Evolutionary conservation across 805 yeast species (phyloP), one percentile per base, ranked within the genome.

Genomic region (Tetrapisispora taiwanensis): DNA sequence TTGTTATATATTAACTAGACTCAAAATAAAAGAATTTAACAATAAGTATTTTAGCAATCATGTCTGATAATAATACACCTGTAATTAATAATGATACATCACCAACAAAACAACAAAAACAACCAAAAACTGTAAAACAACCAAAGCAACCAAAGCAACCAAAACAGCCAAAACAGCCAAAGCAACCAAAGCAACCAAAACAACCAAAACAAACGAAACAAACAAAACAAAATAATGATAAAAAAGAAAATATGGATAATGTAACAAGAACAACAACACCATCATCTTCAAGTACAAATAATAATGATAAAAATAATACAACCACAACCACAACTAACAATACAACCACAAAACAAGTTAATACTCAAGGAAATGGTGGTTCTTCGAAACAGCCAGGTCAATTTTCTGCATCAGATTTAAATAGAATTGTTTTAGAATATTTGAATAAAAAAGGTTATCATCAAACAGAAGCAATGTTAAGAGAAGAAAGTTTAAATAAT

Each of bases 381-480:
- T n/a, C 37, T 35, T 26, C 36, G 8, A 48, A 52, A 33, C 52
- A 58, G 13, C 46, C 46, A 17, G 59, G 64, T 17, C 61, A 60
- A 12, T 60, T 79, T 48, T 79, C 95, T 0, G 87, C 85, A 40
- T 88, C 90, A 5, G 97, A 92, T 61, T 72, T 92, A 59, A 90
- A 89, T 62, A 71, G 92, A 50, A 86, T 92, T 58, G 97, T 92
- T 30, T 71, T 92, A 55, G 98, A 92, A 55, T 92, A 90, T 55
- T 72, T 92, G 52, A 84, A 81, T 61, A 90, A 92, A 57, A 88
- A 89, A 62, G 99, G 99, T 2, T 92, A 87, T 58, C 89, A 84
- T 53, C 79, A 82, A 52, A 90, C 98, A 0, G 99, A 92, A 62
- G 88, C 95, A 2, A 85, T 89, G 81, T 72, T 92, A 41, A 76